Evolutionary conservation across 164 flowering plant species (phyloP).

Genomic region (Magnolia kwangsiensis): DNA sequence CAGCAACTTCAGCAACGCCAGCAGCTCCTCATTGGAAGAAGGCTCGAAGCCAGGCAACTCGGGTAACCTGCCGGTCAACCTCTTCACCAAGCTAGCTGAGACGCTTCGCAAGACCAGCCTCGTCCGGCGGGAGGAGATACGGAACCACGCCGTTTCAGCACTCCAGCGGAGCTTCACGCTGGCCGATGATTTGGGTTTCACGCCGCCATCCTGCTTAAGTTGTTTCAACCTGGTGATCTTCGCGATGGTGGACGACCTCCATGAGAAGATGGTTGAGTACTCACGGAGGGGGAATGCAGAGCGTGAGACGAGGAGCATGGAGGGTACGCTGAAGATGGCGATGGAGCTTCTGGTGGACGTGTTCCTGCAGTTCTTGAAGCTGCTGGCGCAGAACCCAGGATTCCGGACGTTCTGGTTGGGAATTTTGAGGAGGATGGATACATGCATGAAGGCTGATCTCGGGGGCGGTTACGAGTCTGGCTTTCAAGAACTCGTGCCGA

Average conservation of each 20-base stretch:
- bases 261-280: constrained; percentile 82
- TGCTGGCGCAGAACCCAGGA: constrained; percentile 42
- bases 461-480: constrained; percentile 48
- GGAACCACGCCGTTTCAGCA: constrained; percentile 65
- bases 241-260: constrained; percentile 90
- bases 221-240: constrained; percentile 65
- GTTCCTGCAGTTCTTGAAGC: constrained; percentile 55
- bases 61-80: constrained; percentile 28
- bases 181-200: constrained; percentile 61
- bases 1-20: constrained; percentile 32
- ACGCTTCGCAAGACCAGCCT: constrained; percentile 67
- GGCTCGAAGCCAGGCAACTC: constrained; percentile 17
- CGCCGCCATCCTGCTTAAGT: constrained; percentile 42
- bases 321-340: constrained; percentile 60
- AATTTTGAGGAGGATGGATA: constrained; percentile 84
- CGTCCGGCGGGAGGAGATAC: constrained; percentile 78
- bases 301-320: constrained; percentile 77
- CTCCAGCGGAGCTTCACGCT: constrained; percentile 48
- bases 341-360: constrained; percentile 74
- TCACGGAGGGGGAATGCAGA: constrained; percentile 69
- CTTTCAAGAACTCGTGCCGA: constrained; percentile 54
- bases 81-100: constrained; percentile 71
- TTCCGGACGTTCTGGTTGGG: constrained; percentile 87
- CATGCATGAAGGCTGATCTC: constrained; percentile 84
- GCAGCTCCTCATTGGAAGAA: constrained; percentile 55